These are phyloP conservation scores for Mortierella sp. DNA, from an alignment of 371 early-diverging fungal species.

Conservation along the genomic window DNA sequence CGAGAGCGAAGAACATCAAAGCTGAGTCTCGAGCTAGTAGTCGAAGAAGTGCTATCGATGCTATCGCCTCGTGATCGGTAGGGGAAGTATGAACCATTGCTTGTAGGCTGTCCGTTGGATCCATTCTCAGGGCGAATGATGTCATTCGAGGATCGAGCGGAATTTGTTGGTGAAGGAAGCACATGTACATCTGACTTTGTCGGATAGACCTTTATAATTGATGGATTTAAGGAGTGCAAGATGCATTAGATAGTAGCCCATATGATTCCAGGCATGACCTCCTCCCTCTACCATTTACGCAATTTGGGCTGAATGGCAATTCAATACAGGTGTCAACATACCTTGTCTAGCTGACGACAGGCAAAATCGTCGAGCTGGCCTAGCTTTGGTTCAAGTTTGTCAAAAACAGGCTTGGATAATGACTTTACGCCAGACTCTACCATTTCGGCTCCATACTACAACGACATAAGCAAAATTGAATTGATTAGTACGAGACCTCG, in stretches of 20 bases:
- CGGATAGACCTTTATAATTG: constrained; percentile 45
- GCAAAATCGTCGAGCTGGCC: constrained; percentile 80
- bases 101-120: constrained; percentile 9
- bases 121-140: constrained; percentile 28
- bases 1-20: constrained; percentile 51
- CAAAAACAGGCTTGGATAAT: constrained; percentile 74
- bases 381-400: constrained; percentile 69
- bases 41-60: constrained; percentile 49
- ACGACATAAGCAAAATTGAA: not conserved
- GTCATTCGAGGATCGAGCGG: constrained; percentile 50
- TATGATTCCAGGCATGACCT: not conserved
- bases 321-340: constrained; percentile 22
- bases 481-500: not conserved
- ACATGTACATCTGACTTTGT: constrained; percentile 32
- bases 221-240: constrained; percentile 3
- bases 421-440: constrained; percentile 82
- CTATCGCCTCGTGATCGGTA: constrained; percentile 54
- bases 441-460: constrained; percentile 74
- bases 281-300: not conserved
- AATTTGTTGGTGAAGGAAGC: constrained; percentile 50
- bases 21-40: constrained; percentile 44
- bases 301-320: constrained; percentile 1
- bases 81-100: constrained; percentile 33
- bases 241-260: not conserved
- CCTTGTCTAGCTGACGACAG: constrained; percentile 78